Evolutionary conservation across 1,284 basidiomycete genomes (phyloP).

Genomic region (Leccinum ponderosum): DNA sequence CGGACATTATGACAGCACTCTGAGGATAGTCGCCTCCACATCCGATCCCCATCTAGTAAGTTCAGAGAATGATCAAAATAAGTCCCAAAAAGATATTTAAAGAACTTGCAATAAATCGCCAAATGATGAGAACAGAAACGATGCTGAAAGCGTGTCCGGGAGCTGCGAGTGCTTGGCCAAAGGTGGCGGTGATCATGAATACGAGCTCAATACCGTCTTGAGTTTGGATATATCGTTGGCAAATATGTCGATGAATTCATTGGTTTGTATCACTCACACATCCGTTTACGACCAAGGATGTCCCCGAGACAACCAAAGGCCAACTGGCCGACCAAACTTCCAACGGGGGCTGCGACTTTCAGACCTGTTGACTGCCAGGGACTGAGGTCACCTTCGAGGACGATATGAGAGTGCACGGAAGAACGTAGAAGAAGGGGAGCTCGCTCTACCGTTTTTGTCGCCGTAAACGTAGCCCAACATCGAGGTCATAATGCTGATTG

Average conservation of each 20-base stretch:
- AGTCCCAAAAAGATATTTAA: not conserved
- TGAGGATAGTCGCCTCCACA: slow-evolving; percentile 57
- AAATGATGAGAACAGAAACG: slow-evolving; percentile 57
- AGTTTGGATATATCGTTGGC: slow-evolving; percentile 1
- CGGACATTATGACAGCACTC: slow-evolving; percentile 52
- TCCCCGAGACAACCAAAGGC: slow-evolving; percentile 59
- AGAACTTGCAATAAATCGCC: slow-evolving; percentile 46
- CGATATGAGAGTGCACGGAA: not conserved
- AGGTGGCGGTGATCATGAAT: slow-evolving; percentile 50
- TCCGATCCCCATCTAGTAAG: slow-evolving; percentile 25
- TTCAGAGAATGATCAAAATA: not conserved
- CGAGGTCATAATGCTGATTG: slow-evolving; percentile 21
- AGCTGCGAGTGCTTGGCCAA: slow-evolving; percentile 50
- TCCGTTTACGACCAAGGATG: slow-evolving; percentile 49
- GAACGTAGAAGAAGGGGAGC: not conserved
- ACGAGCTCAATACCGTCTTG: slow-evolving; percentile 56
- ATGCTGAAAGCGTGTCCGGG: slow-evolving; percentile 51
- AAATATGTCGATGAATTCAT: not conserved
- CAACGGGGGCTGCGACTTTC: slow-evolving; percentile 48
- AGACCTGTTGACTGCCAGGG: slow-evolving; percentile 28
- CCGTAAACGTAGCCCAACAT: slow-evolving; percentile 31
- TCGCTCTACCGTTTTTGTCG: slow-evolving; percentile 21
- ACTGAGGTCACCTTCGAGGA: slow-evolving; percentile 22
- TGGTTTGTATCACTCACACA: slow-evolving; percentile 24
- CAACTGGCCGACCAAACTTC: slow-evolving; percentile 61